Conservation (phyloP, 2,329 filamentous ascomycete species). For the Magnaporthiopsis rhizophila region DNA sequence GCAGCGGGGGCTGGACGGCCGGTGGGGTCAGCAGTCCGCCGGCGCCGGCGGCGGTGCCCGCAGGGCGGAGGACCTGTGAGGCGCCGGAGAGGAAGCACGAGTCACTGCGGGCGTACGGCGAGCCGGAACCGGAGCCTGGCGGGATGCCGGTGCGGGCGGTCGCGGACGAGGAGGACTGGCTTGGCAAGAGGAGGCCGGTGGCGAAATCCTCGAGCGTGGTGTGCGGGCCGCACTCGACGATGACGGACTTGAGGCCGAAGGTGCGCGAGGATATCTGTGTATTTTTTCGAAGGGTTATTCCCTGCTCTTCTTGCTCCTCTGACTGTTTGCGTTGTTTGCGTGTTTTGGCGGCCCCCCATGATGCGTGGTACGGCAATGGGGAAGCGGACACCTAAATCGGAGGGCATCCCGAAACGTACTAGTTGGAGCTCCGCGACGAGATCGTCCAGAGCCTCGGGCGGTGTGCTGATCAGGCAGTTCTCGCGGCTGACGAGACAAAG, state of each 20-base stretch:
- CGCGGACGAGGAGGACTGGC: slow-evolving; percentile 26
- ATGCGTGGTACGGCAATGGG: neutral
- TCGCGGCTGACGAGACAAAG: slow-evolving; percentile 74
- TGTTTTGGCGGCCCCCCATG: no score
- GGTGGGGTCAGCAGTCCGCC: neutral
- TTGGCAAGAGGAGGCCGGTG: slow-evolving; percentile 52
- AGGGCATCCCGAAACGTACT: slow-evolving; percentile 31
- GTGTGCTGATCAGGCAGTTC: slow-evolving; percentile 81
- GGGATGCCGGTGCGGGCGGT: slow-evolving; percentile 14
- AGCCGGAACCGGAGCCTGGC: slow-evolving; percentile 10
- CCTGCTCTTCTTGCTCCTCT: neutral
- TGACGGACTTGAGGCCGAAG: slow-evolving; percentile 63
- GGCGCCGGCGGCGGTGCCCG: slow-evolving; percentile 2
- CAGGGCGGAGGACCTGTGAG: neutral
- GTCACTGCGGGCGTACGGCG: slow-evolving; percentile 12
- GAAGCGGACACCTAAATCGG: neutral
- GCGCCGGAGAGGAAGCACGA: slow-evolving; percentile 16
- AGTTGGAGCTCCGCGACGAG: slow-evolving; percentile 68
- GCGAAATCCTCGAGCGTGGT: slow-evolving; percentile 79
- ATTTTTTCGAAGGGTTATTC: neutral
- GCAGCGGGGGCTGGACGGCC: neutral
- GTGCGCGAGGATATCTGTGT: slow-evolving; percentile 55
- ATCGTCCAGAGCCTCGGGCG: slow-evolving; percentile 51
- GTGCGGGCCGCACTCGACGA: slow-evolving; percentile 63
- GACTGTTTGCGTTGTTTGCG: neutral